Evolutionary conservation across 805 yeast genomes (phyloP), one percentile per base, ranked within the genome.

Genomic region (Nakazawaea pomicola): DNA sequence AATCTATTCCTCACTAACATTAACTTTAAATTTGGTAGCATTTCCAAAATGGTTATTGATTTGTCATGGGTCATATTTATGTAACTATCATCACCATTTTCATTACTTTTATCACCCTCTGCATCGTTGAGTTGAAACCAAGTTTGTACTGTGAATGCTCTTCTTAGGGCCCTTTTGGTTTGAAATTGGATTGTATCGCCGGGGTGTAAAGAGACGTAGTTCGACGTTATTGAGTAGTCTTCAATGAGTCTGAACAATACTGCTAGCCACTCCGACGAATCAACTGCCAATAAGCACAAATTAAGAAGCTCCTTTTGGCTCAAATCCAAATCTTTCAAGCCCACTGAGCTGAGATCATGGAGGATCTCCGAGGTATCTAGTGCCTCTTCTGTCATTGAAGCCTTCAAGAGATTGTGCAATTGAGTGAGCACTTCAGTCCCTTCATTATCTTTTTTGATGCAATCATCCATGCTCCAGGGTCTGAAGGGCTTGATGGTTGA

Each of bases 321-420:
- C 19, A 91, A 55, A 44, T 67, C 71, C 51, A 91, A 73, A 43
- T 80, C 67, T 51, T 79, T 83, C 61, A 90, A 68, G 4, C 86
- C 91, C 16, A 84, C 18, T 11, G 19, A 11, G 18, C 19, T 29
- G 28, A 30, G 33, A 14, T 12, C 12, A 4, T 33, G 30, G 12
- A 39, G 6, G 12, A 33, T n/a, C 84, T 38, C 33, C 5, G n/a
- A 6, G 12, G 33, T 28, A 14, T 36, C 40, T n/a, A n/a, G n/a
- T n/a, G n/a, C n/a, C 11, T 29, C 28, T 20, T 29, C 33, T 12
- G 10, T 29, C 6, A 14, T 9, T 6, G 15, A 8, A 20, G 14
- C 25, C 8, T 29, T 10, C 16, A 35, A 35, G n/a, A 35, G 12
- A 17, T 27, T n/a, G 19, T 35, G 30, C 31, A 35, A 35, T 27